Percentiles rank a stretch among this genome's conserved stretches.
phyloP scores from a whole-genome alignment of 2,329 filamentous ascomycete species.

The Aspergillus sp. region DNA sequence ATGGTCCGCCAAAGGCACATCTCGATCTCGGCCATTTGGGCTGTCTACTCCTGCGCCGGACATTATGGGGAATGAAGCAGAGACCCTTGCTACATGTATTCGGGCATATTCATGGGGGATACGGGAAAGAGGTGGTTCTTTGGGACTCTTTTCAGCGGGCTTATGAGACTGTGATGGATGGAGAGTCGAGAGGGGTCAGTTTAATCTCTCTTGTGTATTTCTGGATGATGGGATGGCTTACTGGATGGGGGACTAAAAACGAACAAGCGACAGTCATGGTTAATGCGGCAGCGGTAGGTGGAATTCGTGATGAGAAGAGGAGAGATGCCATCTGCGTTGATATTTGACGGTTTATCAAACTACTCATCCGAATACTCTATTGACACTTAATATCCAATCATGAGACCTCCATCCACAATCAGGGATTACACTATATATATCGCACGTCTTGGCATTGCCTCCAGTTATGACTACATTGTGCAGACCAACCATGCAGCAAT shows the following conservation, averaged over 20 bases:
- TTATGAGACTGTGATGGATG: slow-evolving; percentile 60
- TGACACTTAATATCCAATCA: no score
- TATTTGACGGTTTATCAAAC: neutral
- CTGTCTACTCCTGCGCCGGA: slow-evolving; percentile 63
- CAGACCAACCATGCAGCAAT: no score
- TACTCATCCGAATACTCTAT: no score
- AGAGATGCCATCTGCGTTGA: slow-evolving; percentile 2
- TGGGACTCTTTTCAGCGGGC: slow-evolving; percentile 68
- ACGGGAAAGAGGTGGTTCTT: slow-evolving; percentile 63
- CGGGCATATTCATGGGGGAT: slow-evolving; percentile 73
- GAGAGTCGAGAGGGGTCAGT: neutral
- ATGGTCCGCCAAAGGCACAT: slow-evolving; percentile 71
- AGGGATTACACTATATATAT: no score
- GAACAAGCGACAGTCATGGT: slow-evolving; percentile 5
- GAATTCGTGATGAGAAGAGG: slow-evolving; percentile 13
- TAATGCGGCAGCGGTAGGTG: slow-evolving; percentile 14
- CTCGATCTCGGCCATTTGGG: slow-evolving; percentile 57
- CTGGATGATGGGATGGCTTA: neutral
- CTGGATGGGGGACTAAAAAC: neutral
- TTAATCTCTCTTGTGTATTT: neutral
- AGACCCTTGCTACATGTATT: slow-evolving; percentile 76
- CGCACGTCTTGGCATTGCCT: no score
- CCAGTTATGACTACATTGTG: no score
- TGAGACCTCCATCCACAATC: no score
- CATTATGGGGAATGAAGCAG: slow-evolving; percentile 70